Percentiles rank a stretch among this genome's conserved stretches.
phyloP scores from a whole-genome alignment of 495 filamentous ascomycete species.

The Penicillium macrosclerotiorum region DNA sequence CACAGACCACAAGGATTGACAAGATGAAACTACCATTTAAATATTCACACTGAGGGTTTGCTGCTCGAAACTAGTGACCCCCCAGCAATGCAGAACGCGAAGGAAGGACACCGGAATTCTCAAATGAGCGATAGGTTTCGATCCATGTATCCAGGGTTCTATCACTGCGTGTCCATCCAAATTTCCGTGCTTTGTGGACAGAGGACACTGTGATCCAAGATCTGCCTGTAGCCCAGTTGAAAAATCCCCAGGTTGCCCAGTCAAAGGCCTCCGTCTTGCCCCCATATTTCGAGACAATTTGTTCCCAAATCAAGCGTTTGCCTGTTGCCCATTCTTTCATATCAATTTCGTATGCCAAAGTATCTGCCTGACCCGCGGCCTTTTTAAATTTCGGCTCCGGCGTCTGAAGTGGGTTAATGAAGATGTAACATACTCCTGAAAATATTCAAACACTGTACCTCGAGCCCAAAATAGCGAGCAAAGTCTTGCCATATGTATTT shows the following conservation, averaged over 20 bases:
- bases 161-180: constrained; percentile 20
- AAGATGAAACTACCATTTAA: too few relatives aligned
- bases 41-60: too few relatives aligned
- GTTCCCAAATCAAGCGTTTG: constrained; percentile 28
- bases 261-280: constrained; percentile 21
- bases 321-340: constrained; percentile 30
- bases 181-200: constrained; percentile 24
- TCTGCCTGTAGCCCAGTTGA: constrained; percentile 23
- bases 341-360: constrained; percentile 16
- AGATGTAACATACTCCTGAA: background rate
- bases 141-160: constrained; percentile 19
- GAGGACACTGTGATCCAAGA: constrained; percentile 21
- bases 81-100: background rate
- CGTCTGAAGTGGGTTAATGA: constrained; percentile 1
- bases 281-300: constrained; percentile 22
- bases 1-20: too few relatives aligned
- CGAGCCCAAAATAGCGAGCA: constrained; percentile 22
- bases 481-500: constrained; percentile 24
- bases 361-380: constrained; percentile 14
- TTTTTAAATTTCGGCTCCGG: constrained; percentile 15
- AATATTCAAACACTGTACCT: background rate
- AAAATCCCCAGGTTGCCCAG: constrained; percentile 27
- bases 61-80: too few relatives aligned
- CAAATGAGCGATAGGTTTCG: constrained; percentile 24
- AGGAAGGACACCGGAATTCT: constrained; percentile 21